These are phyloP conservation scores for Salvia miltiorrhiza DNA, from an alignment of 257 asterid species.

Conservation along the genomic window DNA sequence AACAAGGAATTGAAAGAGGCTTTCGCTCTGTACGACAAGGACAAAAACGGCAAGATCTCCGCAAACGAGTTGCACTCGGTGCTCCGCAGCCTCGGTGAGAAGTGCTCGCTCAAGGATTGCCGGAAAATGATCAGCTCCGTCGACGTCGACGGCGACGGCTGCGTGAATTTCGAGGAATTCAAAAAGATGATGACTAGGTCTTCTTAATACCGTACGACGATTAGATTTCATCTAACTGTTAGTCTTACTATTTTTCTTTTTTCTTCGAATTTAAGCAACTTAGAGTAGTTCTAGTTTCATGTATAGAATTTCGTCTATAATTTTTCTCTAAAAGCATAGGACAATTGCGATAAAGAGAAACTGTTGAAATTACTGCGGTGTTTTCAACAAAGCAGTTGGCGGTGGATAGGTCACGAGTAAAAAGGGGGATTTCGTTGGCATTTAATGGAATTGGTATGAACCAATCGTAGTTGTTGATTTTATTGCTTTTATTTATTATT, in stretches of 20 bases:
- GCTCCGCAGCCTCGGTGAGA: conserved; percentile 63
- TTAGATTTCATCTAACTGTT: conserved; percentile 10
- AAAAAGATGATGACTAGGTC: conserved; percentile 71
- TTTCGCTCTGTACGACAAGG: conserved; percentile 69
- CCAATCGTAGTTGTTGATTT: conserved; percentile 20
- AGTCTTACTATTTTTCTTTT: background rate
- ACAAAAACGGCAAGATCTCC: conserved; percentile 78
- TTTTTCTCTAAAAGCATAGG: background rate
- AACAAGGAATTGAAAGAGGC: conserved; percentile 73
- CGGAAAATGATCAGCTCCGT: conserved; percentile 67
- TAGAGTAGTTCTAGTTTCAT: conserved; percentile 15
- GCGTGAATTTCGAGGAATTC: conserved; percentile 82
- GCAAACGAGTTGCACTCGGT: conserved; percentile 64
- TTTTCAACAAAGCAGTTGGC: conserved; percentile 2
- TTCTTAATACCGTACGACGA: background rate
- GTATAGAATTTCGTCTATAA: conserved; percentile 12
- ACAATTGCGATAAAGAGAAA: background rate
- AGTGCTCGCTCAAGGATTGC: conserved; percentile 72
- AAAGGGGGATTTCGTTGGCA: conserved; percentile 12
- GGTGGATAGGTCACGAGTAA: conserved; percentile 4
- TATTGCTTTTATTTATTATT: conserved; percentile 4
- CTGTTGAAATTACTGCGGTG: background rate
- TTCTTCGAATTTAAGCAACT: background rate
- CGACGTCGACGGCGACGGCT: conserved; percentile 87
- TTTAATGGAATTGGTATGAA: conserved; percentile 7